phyloP scores from a whole-genome alignment of 1,284 basidiomycete genomes.

The Somion occarium region DNA sequence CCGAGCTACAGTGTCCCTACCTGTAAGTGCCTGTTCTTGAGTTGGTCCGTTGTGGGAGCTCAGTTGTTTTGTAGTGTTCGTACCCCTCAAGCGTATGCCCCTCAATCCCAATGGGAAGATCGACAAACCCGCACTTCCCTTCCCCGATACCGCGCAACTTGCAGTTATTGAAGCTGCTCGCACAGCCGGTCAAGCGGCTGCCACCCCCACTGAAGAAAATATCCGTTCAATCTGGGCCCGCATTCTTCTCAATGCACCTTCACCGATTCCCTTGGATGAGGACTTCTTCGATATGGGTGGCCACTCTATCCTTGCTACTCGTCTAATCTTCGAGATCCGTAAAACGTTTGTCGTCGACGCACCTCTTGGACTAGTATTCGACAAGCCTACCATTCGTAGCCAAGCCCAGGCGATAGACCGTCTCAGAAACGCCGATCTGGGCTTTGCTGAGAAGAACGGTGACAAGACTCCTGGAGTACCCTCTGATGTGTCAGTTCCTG shows the following conservation, averaged over 20 bases:
- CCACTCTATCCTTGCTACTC: conserved; percentile 96
- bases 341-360: conserved; percentile 91
- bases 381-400: conserved; percentile 83
- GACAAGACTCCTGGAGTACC: conserved; percentile 20
- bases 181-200: conserved; percentile 27
- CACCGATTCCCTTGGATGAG: conserved; percentile 83
- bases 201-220: conserved; percentile 73
- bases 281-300: conserved; percentile 99
- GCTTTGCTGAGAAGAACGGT: conserved; percentile 47
- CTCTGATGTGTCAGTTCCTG: background rate
- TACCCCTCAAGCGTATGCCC: conserved; percentile 93
- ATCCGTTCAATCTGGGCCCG: conserved; percentile 82
- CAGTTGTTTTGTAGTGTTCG: conserved; percentile 64
- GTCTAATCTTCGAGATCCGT: conserved; percentile 95
- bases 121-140: conserved; percentile 97
- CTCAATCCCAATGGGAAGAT: conserved; percentile 99
- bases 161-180: conserved; percentile 30
- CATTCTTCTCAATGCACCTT: conserved; percentile 80
- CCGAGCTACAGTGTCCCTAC: conserved; percentile 92
- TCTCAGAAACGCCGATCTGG: conserved; percentile 79
- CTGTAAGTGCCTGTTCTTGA: conserved; percentile 38
- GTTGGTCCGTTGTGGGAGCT: conserved; percentile 11
- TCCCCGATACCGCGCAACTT: conserved; percentile 93
- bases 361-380: conserved; percentile 91
- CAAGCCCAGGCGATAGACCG: conserved; percentile 79